These are phyloP conservation scores for Heterotrichella gracilis DNA, from an alignment of 352 stramenopile genomes.

Conservation along the genomic window DNA sequence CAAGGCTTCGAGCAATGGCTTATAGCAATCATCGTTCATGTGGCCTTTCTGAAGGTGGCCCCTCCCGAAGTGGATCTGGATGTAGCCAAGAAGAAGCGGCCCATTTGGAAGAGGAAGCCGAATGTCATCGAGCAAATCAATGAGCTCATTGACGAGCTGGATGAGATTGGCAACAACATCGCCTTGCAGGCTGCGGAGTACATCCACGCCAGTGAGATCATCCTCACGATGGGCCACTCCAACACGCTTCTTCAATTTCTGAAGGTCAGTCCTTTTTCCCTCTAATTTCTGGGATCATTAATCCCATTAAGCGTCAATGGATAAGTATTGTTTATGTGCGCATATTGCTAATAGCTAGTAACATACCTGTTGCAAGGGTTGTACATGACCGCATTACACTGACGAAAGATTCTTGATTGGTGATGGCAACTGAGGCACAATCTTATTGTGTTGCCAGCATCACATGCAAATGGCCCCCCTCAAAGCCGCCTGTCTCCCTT, in stretches of 20 bases:
- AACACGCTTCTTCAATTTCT: conserved; percentile 59
- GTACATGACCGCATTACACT: too few species aligned
- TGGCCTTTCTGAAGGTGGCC: conserved; percentile 13
- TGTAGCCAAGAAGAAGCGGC: conserved; percentile 11
- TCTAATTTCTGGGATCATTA: too few species aligned
- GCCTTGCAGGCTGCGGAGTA: conserved; percentile 68
- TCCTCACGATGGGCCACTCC: conserved; percentile 62
- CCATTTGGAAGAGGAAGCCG: conserved; percentile 10
- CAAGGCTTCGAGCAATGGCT: conserved; percentile 12
- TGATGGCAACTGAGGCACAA: too few species aligned
- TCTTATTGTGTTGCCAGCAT: too few species aligned
- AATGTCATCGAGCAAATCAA: conserved; percentile 37
- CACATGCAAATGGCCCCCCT: too few species aligned
- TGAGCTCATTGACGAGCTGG: conserved; percentile 67
- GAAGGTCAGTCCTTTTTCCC: too few species aligned
- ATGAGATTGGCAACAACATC: conserved; percentile 71
- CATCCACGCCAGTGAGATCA: conserved; percentile 74
- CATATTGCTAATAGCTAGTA: too few species aligned
- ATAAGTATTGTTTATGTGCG: too few species aligned
- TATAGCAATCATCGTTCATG: conserved; percentile 11
- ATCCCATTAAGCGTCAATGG: too few species aligned
- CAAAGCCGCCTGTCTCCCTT: conserved; percentile 45
- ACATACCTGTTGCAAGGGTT: too few species aligned
- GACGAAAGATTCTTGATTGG: too few species aligned
- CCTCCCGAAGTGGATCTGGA: background rate